phyloP scores from a whole-genome alignment of 1,284 basidiomycete genomes.

The Boletus semigastroideus region DNA sequence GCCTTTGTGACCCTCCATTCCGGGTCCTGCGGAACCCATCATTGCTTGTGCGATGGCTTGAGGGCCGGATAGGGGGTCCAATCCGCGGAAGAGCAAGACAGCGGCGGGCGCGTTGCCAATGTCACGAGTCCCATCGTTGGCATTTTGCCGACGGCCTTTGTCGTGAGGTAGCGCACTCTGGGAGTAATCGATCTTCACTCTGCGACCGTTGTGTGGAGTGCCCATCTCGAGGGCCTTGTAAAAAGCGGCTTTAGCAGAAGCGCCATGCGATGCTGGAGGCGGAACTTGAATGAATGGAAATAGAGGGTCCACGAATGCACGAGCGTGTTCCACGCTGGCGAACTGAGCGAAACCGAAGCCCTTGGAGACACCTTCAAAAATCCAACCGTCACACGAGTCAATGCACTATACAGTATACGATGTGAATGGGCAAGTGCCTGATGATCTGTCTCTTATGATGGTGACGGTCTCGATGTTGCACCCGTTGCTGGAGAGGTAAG shows the following conservation, averaged over 20 bases:
- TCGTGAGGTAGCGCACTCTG: constrained; percentile 73
- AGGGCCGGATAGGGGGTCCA: constrained; percentile 83
- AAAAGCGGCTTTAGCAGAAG: constrained; percentile 65
- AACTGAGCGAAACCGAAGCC: constrained; percentile 95
- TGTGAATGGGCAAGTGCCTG: constrained; percentile 87
- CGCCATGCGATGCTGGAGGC: constrained; percentile 78
- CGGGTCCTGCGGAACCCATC: constrained; percentile 63
- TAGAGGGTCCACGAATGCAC: constrained; percentile 82
- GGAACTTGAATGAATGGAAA: constrained; percentile 85
- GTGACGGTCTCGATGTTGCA: constrained; percentile 82
- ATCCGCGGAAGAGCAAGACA: constrained; percentile 82
- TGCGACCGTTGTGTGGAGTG: constrained; percentile 63
- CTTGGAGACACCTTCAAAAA: constrained; percentile 82
- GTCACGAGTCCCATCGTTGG: constrained; percentile 91
- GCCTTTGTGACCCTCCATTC: constrained; percentile 74
- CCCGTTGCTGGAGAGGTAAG: constrained; percentile 71
- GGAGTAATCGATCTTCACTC: constrained; percentile 91
- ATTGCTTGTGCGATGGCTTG: constrained; percentile 82
- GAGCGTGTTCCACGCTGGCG: constrained; percentile 76
- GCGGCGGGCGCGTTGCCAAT: constrained; percentile 82
- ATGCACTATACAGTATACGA: constrained; percentile 62
- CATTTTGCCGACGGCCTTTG: constrained; percentile 57
- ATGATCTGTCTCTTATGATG: constrained; percentile 90
- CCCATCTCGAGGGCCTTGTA: constrained; percentile 69
- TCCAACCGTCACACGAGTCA: constrained; percentile 63